Conservation (phyloP, 495 filamentous ascomycete species). For the Xylaria sp. region DNA sequence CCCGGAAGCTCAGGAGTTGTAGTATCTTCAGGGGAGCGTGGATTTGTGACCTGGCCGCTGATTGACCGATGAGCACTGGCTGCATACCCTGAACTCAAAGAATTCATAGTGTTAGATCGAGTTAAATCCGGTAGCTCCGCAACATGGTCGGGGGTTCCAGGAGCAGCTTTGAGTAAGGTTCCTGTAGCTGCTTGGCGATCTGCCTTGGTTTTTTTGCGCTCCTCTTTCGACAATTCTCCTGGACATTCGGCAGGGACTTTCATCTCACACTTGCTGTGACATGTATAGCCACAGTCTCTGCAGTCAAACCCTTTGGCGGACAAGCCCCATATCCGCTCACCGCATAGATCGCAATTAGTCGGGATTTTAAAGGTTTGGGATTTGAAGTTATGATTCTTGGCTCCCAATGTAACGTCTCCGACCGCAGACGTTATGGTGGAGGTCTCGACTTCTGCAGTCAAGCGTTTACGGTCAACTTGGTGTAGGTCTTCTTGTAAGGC, state of each 20-base stretch:
- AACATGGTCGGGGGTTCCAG: slow-evolving; percentile 47
- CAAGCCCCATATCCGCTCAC: slow-evolving; percentile 94
- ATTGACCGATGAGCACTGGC: slow-evolving; percentile 78
- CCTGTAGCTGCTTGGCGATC: slow-evolving; percentile 83
- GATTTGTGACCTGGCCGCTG: slow-evolving; percentile 55
- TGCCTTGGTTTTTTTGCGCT: slow-evolving; percentile 88
- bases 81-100: slow-evolving; percentile 86
- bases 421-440: slow-evolving; percentile 84
- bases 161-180: slow-evolving; percentile 52
- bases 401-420: slow-evolving; percentile 89
- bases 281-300: slow-evolving; percentile 94
- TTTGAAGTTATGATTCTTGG: slow-evolving; percentile 95
- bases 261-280: slow-evolving; percentile 98
- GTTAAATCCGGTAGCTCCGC: slow-evolving; percentile 65
- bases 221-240: slow-evolving; percentile 90
- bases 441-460: slow-evolving; percentile 91
- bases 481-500: slow-evolving; percentile 81
- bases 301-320: slow-evolving; percentile 96
- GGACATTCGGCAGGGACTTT: slow-evolving; percentile 97
- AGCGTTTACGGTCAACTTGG: slow-evolving; percentile 81
- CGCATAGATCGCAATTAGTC: slow-evolving; percentile 96
- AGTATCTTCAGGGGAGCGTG: slow-evolving; percentile 56
- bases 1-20: slow-evolving; percentile 49
- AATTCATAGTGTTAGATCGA: slow-evolving; percentile 91
- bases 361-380: slow-evolving; percentile 98